These are phyloP conservation scores for Xylaria acuta DNA, from an alignment of 495 filamentous ascomycete genomes.

Conservation along the genomic window DNA sequence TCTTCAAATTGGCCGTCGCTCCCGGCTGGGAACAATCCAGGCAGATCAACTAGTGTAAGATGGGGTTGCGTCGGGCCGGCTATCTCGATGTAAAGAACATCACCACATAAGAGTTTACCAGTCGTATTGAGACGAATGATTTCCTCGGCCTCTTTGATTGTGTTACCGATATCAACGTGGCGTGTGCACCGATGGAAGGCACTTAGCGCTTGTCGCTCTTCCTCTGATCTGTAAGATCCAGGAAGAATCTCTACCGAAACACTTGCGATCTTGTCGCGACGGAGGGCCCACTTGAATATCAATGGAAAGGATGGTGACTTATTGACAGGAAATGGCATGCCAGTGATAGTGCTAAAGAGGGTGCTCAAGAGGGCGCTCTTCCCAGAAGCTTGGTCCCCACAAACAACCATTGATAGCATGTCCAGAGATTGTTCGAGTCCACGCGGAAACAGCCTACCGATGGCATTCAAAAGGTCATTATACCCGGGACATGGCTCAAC, in stretches of 20 bases:
- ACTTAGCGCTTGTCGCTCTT: background rate
- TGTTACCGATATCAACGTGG: background rate
- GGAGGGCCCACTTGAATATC: background rate
- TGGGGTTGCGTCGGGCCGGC: background rate
- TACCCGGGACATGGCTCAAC: background rate
- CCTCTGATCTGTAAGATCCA: background rate
- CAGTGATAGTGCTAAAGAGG: background rate
- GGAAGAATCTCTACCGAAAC: background rate
- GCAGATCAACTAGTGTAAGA: background rate
- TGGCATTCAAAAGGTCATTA: background rate
- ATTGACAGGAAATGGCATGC: background rate
- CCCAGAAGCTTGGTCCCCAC: background rate
- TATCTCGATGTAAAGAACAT: background rate
- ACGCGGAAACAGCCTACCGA: background rate
- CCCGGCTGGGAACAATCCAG: background rate
- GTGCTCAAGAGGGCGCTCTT: background rate
- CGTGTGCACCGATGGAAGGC: background rate
- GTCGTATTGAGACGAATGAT: background rate
- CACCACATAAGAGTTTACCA: background rate
- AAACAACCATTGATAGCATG: background rate
- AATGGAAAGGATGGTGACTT: background rate
- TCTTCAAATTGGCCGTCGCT: background rate
- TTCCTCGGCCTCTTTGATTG: background rate
- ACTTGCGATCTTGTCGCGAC: background rate
- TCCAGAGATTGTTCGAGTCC: background rate